Conservation (phyloP, 2,329 filamentous ascomycete species). For the Paraphoma chrysanthemicola region DNA sequence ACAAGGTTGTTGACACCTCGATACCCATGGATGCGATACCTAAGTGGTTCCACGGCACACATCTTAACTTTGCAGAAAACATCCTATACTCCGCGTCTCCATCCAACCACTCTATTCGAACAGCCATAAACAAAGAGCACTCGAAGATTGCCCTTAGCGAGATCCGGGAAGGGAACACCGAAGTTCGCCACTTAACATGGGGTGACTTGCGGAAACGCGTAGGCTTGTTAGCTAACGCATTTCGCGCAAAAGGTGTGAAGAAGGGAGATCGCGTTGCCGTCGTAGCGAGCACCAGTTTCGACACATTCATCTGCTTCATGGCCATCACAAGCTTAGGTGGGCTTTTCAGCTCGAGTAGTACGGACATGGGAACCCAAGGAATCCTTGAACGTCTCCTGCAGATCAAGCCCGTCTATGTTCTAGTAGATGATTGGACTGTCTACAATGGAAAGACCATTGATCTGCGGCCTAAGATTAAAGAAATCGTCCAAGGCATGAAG, state of each 20-base stretch:
- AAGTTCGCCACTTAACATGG: conserved; percentile 67
- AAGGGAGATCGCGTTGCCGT: conserved; percentile 78
- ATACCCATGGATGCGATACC: conserved; percentile 75
- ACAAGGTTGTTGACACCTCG: conserved; percentile 69
- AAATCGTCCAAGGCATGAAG: conserved; percentile 69
- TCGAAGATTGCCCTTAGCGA: conserved; percentile 73
- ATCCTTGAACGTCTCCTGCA: conserved; percentile 77
- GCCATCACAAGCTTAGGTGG: conserved; percentile 75
- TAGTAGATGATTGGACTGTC: conserved; percentile 79
- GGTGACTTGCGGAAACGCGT: conserved; percentile 67
- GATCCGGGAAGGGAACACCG: conserved; percentile 70
- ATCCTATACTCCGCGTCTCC: conserved; percentile 66
- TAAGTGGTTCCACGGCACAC: conserved; percentile 77
- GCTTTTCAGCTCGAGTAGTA: conserved; percentile 77
- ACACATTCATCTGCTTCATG: conserved; percentile 75
- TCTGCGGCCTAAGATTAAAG: conserved; percentile 73
- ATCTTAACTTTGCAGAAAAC: conserved; percentile 82
- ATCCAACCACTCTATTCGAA: conserved; percentile 54
- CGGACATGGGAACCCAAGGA: conserved; percentile 83
- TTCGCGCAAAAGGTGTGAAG: conserved; percentile 69
- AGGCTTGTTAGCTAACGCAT: conserved; percentile 67
- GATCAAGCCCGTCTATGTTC: conserved; percentile 79
- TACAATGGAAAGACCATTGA: conserved; percentile 82
- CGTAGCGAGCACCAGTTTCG: conserved; percentile 76
- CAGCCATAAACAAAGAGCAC: conserved; percentile 72